A percentile compares a stretch with the other conserved stretches of the same genome.
These are phyloP conservation scores for Epichloe coenophiala DNA, from an alignment of 2,329 filamentous ascomycete genomes.

Conservation along the genomic window DNA sequence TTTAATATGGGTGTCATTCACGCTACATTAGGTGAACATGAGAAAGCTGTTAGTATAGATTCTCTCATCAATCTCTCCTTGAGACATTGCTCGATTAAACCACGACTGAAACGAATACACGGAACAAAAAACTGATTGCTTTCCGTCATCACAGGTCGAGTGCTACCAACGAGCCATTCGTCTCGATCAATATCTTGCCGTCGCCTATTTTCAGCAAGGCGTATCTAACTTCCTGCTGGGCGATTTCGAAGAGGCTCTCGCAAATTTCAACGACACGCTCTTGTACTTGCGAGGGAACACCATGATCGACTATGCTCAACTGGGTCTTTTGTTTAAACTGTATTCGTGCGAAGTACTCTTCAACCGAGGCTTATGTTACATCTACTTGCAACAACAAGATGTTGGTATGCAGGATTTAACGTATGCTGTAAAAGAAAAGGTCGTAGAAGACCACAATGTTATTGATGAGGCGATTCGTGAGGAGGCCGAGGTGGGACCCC, in stretches of 20 bases:
- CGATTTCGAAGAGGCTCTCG: conserved; percentile 92
- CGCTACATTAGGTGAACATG: conserved; percentile 89
- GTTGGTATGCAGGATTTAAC: conserved; percentile 81
- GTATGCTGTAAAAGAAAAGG: conserved; percentile 90
- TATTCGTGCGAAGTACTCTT: conserved; percentile 97
- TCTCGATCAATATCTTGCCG: conserved; percentile 88
- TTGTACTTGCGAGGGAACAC: conserved; percentile 91
- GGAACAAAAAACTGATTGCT: neutral
- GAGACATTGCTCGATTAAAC: neutral
- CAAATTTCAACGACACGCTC: conserved; percentile 97
- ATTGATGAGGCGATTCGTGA: conserved; percentile 95
- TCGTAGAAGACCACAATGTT: conserved; percentile 90
- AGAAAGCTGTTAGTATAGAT: conserved; percentile 63
- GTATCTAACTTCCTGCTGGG: conserved; percentile 96
- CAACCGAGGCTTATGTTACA: conserved; percentile 93
- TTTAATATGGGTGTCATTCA: conserved; percentile 99
- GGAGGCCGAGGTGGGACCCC: conserved; percentile 62
- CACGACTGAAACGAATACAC: neutral
- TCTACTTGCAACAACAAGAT: conserved; percentile 86
- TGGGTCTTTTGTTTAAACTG: conserved; percentile 89
- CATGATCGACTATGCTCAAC: conserved; percentile 93
- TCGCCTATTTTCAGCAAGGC: conserved; percentile 96
- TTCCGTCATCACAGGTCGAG: conserved; percentile 51
- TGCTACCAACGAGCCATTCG: conserved; percentile 86
- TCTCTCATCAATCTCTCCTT: neutral